Evolutionary conservation across 2,329 filamentous ascomycete genomes (phyloP).

Genomic region (Fonsecaea monophora): DNA sequence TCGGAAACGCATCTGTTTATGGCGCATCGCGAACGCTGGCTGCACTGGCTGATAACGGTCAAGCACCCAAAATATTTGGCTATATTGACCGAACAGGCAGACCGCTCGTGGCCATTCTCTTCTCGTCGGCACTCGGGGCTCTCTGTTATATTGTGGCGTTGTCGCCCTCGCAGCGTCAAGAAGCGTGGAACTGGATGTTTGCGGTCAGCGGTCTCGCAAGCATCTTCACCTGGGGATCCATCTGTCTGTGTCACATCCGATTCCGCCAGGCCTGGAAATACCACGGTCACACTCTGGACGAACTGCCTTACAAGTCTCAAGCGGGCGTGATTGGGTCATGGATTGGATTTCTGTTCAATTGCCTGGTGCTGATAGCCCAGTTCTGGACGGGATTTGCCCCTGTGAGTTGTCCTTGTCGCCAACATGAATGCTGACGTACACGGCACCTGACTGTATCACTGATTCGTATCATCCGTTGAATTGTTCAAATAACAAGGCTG

Average conservation of each 20-base stretch:
- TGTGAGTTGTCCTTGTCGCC: neutral
- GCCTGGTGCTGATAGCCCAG: constrained; percentile 77
- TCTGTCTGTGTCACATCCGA: constrained; percentile 71
- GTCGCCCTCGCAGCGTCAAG: constrained; percentile 38
- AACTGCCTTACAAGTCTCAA: constrained; percentile 81
- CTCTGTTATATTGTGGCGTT: constrained; percentile 74
- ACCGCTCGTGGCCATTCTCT: constrained; percentile 73
- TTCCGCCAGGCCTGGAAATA: constrained; percentile 79
- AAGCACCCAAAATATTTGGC: constrained; percentile 76
- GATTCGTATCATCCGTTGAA: neutral
- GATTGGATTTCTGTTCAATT: constrained; percentile 77
- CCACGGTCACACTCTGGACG: constrained; percentile 72
- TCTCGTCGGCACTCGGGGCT: constrained; percentile 72
- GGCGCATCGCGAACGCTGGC: constrained; percentile 88
- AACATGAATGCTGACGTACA: neutral
- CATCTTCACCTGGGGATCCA: constrained; percentile 70
- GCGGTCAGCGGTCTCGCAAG: constrained; percentile 75
- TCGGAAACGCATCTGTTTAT: constrained; percentile 90
- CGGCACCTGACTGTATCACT: neutral
- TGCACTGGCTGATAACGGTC: constrained; percentile 84
- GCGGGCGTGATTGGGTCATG: constrained; percentile 81
- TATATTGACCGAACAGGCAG: constrained; percentile 85
- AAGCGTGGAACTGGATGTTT: constrained; percentile 79
- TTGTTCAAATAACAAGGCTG: neutral
- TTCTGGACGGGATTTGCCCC: constrained; percentile 89